These are phyloP conservation scores for Hymenoscyphus fructigenus DNA, from an alignment of 2,329 filamentous ascomycete species.

Conservation along the genomic window DNA sequence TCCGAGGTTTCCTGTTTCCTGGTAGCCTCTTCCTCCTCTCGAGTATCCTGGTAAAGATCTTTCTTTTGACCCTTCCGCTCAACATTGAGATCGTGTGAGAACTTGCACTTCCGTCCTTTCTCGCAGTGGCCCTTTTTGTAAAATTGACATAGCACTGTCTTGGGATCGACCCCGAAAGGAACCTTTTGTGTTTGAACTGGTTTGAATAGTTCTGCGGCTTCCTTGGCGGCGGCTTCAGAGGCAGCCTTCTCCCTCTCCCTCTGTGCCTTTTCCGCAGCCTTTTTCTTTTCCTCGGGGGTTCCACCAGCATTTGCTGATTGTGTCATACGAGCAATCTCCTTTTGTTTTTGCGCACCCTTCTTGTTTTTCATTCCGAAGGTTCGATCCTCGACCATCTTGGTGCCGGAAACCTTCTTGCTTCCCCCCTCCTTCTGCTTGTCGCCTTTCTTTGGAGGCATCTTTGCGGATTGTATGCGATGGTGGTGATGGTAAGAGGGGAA, in stretches of 20 bases:
- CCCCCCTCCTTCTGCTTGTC: conserved; percentile 46
- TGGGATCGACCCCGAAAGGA: conserved; percentile 95
- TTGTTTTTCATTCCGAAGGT: conserved; percentile 99
- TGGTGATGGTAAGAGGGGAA: not conserved
- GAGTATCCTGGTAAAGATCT: conserved; percentile 82
- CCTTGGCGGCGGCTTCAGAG: conserved; percentile 78
- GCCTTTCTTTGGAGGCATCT: conserved; percentile 70
- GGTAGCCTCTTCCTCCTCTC: conserved; percentile 69
- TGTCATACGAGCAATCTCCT: conserved; percentile 81
- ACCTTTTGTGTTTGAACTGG: conserved; percentile 97
- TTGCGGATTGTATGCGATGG: conserved; percentile 33
- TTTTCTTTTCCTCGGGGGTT: conserved; percentile 84
- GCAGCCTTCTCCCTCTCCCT: conserved; percentile 89
- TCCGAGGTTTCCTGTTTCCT: conserved; percentile 93
- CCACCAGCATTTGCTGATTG: conserved; percentile 72
- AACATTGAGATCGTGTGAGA: conserved; percentile 84
- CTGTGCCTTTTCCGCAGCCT: conserved; percentile 63
- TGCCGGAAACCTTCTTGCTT: conserved; percentile 55
- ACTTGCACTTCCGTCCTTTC: conserved; percentile 98
- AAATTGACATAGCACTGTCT: conserved; percentile 95
- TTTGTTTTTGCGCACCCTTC: conserved; percentile 89
- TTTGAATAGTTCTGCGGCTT: conserved; percentile 78
- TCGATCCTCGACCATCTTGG: conserved; percentile 75
- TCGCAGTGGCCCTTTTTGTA: conserved; percentile 97
- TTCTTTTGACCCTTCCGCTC: conserved; percentile 93